A percentile compares a stretch with the other conserved stretches of the same genome.
Conservation (phyloP, 306 rosid species). For the Herpetospermum pedunculosum region DNA sequence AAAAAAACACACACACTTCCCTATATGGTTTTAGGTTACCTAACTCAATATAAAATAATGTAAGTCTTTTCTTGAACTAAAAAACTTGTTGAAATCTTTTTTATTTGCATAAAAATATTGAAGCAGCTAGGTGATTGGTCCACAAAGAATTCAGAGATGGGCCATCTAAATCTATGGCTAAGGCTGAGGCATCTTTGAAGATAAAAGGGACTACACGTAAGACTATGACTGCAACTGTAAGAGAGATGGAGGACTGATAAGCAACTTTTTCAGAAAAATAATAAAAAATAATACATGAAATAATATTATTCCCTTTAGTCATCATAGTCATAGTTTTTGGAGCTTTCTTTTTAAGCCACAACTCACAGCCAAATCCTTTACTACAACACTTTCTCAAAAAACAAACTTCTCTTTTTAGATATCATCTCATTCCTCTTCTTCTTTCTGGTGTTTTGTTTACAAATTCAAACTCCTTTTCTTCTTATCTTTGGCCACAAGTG, state of each 20-base stretch:
- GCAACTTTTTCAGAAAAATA: not conserved
- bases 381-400: not conserved
- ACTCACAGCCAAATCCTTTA: conserved; percentile 1
- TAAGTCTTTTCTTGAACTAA: not conserved
- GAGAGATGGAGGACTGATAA: not conserved
- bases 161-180: not conserved
- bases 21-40: not conserved
- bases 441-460: conserved; percentile 15
- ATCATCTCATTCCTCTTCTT: not conserved
- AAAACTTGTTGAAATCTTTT: too few relatives aligned
- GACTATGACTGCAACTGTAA: not conserved
- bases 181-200: conserved; percentile 3
- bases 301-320: conserved; percentile 8
- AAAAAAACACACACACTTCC: not conserved
- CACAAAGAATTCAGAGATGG: not conserved
- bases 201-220: not conserved
- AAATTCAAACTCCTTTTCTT: conserved; percentile 26
- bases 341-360: conserved; percentile 33
- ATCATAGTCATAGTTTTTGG: conserved; percentile 31
- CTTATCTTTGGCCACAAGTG: conserved; percentile 41
- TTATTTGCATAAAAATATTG: too few relatives aligned
- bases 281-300: not conserved
- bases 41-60: not conserved
- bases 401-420: not conserved
- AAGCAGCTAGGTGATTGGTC: not conserved